phyloP scores from a whole-genome alignment of 495 filamentous ascomycete genomes.

The Talaromyces thailandensis region DNA sequence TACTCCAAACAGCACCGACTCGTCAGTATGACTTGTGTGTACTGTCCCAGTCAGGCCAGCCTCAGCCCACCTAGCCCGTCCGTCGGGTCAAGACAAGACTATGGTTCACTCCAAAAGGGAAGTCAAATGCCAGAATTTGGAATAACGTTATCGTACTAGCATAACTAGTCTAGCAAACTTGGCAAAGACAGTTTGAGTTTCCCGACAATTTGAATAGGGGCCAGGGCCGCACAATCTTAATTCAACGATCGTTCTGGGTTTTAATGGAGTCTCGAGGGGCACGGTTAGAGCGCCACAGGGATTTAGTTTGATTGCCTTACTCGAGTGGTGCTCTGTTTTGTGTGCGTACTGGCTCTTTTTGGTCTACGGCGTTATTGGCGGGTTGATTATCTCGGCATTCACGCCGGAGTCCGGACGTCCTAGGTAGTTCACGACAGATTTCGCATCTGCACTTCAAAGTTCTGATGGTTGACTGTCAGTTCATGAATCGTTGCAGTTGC shows the following conservation, averaged over 20 bases:
- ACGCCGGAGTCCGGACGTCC: too few species aligned
- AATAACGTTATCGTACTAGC: not conserved
- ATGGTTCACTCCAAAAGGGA: not conserved
- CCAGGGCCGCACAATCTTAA: not conserved
- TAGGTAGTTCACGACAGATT: not conserved
- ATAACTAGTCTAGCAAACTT: too few species aligned
- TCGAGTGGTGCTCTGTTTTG: not conserved
- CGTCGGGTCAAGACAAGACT: not conserved
- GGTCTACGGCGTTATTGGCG: not conserved
- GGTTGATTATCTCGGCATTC: not conserved
- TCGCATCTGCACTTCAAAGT: not conserved
- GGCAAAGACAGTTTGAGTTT: not conserved
- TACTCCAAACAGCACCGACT: not conserved
- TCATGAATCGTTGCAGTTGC: not conserved
- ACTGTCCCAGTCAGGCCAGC: not conserved
- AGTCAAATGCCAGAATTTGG: not conserved
- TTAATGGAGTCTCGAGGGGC: not conserved
- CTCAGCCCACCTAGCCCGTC: not conserved
- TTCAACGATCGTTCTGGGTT: not conserved
- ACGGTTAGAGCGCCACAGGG: not conserved
- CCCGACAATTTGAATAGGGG: not conserved
- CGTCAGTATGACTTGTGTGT: too few species aligned
- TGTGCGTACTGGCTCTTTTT: not conserved
- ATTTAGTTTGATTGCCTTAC: not conserved
- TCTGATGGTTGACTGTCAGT: too few species aligned